Evolutionary conservation across 2,329 filamentous ascomycete genomes (phyloP).

Genomic region (Pleurostoma richardsiae): DNA sequence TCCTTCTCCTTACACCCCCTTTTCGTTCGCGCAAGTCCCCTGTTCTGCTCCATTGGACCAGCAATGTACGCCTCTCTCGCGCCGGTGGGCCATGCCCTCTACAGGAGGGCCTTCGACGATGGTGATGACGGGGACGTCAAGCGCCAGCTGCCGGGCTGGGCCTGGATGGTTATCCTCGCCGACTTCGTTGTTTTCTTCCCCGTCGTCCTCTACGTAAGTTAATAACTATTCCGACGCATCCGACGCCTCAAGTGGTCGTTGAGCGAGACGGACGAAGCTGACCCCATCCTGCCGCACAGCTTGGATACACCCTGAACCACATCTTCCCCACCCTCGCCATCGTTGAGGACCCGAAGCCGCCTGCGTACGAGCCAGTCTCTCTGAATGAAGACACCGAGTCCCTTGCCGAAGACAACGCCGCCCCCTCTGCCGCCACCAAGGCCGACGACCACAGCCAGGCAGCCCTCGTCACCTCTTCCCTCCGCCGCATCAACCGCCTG

Average conservation of each 20-base stretch:
- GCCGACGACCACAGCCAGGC: slow-evolving; percentile 22
- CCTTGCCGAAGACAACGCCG: slow-evolving; percentile 23
- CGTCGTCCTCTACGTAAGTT: slow-evolving; percentile 34
- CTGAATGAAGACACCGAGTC: slow-evolving; percentile 30
- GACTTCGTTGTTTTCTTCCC: slow-evolving; percentile 41
- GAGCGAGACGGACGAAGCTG: background rate
- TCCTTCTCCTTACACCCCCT: too few species aligned
- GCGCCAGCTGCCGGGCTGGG: slow-evolving; percentile 31
- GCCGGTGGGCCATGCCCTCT: background rate
- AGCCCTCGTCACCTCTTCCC: slow-evolving; percentile 41
- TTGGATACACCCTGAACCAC: slow-evolving; percentile 43
- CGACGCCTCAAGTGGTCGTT: too few species aligned
- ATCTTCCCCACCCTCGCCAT: slow-evolving; percentile 52
- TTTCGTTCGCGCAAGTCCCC: too few species aligned
- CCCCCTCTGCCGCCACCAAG: slow-evolving; percentile 25
- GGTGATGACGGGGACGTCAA: slow-evolving; percentile 1
- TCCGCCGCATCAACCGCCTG: slow-evolving; percentile 45
- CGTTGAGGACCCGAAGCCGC: slow-evolving; percentile 52
- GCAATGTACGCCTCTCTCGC: too few species aligned
- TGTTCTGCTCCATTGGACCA: too few species aligned
- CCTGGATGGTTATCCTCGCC: slow-evolving; percentile 29
- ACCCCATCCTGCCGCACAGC: slow-evolving; percentile 21
- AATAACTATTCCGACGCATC: too few species aligned
- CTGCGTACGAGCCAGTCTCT: slow-evolving; percentile 47
- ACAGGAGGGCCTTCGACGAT: slow-evolving; percentile 5